These are phyloP conservation scores for Heliocybe sulcata DNA, from an alignment of 1,284 basidiomycete genomes.

Conservation along the genomic window DNA sequence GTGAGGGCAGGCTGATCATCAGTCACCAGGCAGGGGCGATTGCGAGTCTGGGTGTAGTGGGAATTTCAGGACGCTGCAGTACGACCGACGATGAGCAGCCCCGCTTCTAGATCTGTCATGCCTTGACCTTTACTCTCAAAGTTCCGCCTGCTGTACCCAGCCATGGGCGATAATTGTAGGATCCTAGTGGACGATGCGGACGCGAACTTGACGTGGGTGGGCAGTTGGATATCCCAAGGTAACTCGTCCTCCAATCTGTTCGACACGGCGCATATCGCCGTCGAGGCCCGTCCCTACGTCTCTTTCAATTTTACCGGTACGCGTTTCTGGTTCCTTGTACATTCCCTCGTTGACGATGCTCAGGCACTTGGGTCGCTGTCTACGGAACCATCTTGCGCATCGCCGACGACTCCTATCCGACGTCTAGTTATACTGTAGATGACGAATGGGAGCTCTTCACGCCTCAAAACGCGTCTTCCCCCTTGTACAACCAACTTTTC, in stretches of 20 bases:
- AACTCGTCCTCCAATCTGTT: background rate
- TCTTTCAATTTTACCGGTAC: background rate
- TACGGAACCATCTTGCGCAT: background rate
- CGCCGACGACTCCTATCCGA: background rate
- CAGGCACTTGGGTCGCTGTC: background rate
- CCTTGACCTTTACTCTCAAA: background rate
- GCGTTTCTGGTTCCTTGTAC: background rate
- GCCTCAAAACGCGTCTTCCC: background rate
- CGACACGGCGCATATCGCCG: background rate
- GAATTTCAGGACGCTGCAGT: background rate
- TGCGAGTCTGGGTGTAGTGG: background rate
- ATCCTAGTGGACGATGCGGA: background rate
- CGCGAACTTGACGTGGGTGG: background rate
- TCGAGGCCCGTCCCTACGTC: background rate
- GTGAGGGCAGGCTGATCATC: background rate
- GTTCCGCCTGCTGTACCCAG: background rate
- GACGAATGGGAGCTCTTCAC: background rate
- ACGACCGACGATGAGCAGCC: no score
- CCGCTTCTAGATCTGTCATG: no score
- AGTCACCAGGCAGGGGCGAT: background rate
- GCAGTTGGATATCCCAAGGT: background rate
- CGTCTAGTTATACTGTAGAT: background rate
- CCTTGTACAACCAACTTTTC: background rate
- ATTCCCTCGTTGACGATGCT: background rate
- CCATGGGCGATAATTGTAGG: background rate